phyloP scores from a whole-genome alignment of 2,329 filamentous ascomycete genomes.

The Phaeosphaeriaceae sp. region DNA sequence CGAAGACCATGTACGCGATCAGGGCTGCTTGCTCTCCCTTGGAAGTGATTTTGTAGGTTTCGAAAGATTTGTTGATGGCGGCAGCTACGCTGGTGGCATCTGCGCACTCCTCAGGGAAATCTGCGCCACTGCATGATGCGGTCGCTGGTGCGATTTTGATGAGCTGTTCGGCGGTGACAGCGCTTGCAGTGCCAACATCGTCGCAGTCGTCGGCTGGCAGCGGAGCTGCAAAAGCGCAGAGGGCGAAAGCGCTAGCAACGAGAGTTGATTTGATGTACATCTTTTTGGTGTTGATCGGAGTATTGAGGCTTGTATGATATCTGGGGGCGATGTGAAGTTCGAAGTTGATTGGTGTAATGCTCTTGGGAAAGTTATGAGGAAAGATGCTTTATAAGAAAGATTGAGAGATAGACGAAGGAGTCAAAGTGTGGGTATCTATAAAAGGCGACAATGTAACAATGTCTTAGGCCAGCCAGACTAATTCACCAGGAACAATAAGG shows the following conservation, averaged over 20 bases:
- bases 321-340: neutral
- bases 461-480: conserved; percentile 19
- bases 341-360: neutral
- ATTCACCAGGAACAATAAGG: conserved; percentile 15
- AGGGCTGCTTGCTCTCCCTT: conserved; percentile 72
- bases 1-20: conserved; percentile 73
- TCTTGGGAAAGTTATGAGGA: neutral
- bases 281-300: conserved; percentile 14
- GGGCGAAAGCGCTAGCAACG: conserved; percentile 34
- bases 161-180: conserved; percentile 47
- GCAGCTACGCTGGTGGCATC: conserved; percentile 65
- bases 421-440: neutral
- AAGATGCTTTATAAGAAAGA: neutral
- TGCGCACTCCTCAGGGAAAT: conserved; percentile 64
- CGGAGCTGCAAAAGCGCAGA: conserved; percentile 47
- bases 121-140: conserved; percentile 57
- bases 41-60: conserved; percentile 62
- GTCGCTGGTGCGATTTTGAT: conserved; percentile 65
- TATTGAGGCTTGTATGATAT: neutral
- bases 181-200: conserved; percentile 2
- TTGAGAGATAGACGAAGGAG: neutral
- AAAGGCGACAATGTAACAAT: conserved; percentile 6
- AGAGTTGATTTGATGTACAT: conserved; percentile 36
- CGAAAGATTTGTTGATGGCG: conserved; percentile 64
- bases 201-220: conserved; percentile 10